A percentile compares a stretch with the other conserved stretches of the same genome.
Evolutionary conservation across 1,284 basidiomycete genomes (phyloP).

Genomic region (Kalmanozyma brasiliensis): DNA sequence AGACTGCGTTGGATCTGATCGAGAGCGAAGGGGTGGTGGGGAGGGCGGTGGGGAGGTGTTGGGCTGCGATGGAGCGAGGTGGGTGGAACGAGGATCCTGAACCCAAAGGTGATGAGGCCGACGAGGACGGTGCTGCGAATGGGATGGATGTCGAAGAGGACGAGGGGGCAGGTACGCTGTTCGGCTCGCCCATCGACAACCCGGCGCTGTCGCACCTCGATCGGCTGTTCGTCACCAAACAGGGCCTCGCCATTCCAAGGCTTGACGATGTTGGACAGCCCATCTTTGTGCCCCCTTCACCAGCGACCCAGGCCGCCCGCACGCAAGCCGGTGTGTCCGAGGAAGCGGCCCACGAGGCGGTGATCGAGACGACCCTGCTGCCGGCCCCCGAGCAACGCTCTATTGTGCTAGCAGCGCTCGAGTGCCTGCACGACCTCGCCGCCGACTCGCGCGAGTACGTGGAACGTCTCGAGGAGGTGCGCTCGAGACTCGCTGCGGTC

Average conservation of each 20-base stretch:
- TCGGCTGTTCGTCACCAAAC: constrained; percentile 62
- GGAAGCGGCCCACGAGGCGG: constrained; percentile 25
- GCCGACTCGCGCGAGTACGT: constrained; percentile 71
- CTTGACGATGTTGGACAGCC: constrained; percentile 47
- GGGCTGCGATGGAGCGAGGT: constrained; percentile 61
- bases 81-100: constrained; percentile 49
- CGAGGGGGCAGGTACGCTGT: constrained; percentile 14
- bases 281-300: constrained; percentile 39
- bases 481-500: constrained; percentile 70
- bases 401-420: constrained; percentile 61
- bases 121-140: constrained; percentile 12
- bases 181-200: constrained; percentile 44
- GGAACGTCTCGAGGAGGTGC: constrained; percentile 71
- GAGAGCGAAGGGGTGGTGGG: constrained; percentile 64
- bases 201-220: constrained; percentile 62
- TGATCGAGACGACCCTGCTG: constrained; percentile 46
- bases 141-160: constrained; percentile 37
- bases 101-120: constrained; percentile 25
- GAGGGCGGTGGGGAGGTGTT: constrained; percentile 61
- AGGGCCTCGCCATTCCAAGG: constrained; percentile 54
- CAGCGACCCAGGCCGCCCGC: constrained; percentile 17
- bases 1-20: constrained; percentile 65
- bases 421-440: constrained; percentile 68
- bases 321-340: constrained; percentile 16
- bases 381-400: constrained; percentile 60